Conservation (phyloP, 768 basidiomycete species). For the Grammothele lineata region DNA sequence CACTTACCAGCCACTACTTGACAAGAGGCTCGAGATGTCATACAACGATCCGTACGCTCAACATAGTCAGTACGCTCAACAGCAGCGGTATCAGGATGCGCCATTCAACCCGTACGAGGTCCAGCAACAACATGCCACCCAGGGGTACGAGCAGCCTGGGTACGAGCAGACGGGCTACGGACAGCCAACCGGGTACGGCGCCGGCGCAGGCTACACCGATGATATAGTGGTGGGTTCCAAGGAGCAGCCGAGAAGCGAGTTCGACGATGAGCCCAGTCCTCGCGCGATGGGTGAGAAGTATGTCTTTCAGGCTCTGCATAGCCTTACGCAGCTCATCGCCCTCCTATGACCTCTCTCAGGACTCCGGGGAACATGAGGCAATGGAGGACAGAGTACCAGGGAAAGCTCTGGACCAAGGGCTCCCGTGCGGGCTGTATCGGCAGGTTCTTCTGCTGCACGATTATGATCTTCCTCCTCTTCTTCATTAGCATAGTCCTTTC, state of each 20-base stretch:
- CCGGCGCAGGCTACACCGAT: background rate
- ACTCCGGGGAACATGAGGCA: slow-evolving; percentile 20
- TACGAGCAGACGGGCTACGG: slow-evolving; percentile 10
- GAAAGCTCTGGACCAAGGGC: slow-evolving; percentile 70
- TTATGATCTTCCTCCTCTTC: slow-evolving; percentile 63
- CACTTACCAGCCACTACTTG: too few species aligned
- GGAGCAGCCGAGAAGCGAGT: slow-evolving; percentile 15
- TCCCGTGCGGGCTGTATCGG: slow-evolving; percentile 56
- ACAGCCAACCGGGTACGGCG: too few species aligned
- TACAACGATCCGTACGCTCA: slow-evolving; percentile 50
- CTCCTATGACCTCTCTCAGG: slow-evolving; percentile 11
- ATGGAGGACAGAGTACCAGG: slow-evolving; percentile 50
- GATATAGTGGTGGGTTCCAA: slow-evolving; percentile 20
- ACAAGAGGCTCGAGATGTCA: slow-evolving; percentile 34
- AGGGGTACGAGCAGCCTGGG: slow-evolving; percentile 44
- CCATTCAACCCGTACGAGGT: slow-evolving; percentile 44
- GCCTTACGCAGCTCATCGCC: background rate
- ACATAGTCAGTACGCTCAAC: slow-evolving; percentile 19
- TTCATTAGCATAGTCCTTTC: slow-evolving; percentile 62
- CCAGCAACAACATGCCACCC: slow-evolving; percentile 40
- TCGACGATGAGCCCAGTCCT: slow-evolving; percentile 18
- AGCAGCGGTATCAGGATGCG: slow-evolving; percentile 25
- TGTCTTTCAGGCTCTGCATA: background rate
- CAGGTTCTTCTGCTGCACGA: slow-evolving; percentile 71
- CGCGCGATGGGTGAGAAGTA: slow-evolving; percentile 21